Percentiles rank a stretch among this genome's conserved stretches.
Evolutionary conservation across 164 flowering plant genomes (phyloP).

Genomic region (Umbilicus rupestris): DNA sequence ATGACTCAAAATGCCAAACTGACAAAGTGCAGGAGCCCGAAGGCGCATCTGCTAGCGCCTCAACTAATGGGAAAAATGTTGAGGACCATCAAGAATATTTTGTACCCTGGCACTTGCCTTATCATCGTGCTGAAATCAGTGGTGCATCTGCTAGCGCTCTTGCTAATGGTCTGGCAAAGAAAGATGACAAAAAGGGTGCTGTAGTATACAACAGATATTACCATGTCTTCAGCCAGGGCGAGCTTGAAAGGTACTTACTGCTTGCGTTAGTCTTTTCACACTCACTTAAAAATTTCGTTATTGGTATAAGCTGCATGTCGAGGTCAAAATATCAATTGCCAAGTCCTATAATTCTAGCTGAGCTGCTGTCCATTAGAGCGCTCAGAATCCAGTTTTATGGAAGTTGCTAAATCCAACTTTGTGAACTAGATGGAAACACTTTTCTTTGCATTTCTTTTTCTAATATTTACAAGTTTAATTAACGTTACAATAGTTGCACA

Average conservation of each 20-base stretch:
- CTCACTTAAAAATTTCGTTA: neutral
- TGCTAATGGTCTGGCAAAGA: constrained; percentile 75
- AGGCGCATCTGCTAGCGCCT: neutral
- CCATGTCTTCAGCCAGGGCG: constrained; percentile 94
- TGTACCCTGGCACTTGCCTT: constrained; percentile 99
- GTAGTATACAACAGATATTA: constrained; percentile 93
- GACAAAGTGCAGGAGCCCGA: neutral
- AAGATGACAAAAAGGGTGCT: constrained; percentile 90
- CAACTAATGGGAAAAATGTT: constrained; percentile 9
- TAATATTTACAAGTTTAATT: neutral
- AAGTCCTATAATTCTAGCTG: too few species aligned
- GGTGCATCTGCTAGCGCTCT: constrained; percentile 78
- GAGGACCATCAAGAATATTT: constrained; percentile 75
- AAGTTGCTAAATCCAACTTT: neutral
- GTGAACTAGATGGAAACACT: too few species aligned
- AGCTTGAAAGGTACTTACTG: constrained; percentile 79
- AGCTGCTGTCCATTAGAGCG: too few species aligned
- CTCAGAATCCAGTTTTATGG: too few species aligned
- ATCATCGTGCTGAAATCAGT: constrained; percentile 91
- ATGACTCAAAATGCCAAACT: constrained; percentile 23
- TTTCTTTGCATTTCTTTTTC: neutral
- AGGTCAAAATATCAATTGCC: neutral
- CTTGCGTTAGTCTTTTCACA: neutral
- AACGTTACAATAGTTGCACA: neutral
- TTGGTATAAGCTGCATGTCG: neutral